phyloP scores from a whole-genome alignment of 2,329 filamentous ascomycete genomes.

The Fonsecaea multimorphosa region DNA sequence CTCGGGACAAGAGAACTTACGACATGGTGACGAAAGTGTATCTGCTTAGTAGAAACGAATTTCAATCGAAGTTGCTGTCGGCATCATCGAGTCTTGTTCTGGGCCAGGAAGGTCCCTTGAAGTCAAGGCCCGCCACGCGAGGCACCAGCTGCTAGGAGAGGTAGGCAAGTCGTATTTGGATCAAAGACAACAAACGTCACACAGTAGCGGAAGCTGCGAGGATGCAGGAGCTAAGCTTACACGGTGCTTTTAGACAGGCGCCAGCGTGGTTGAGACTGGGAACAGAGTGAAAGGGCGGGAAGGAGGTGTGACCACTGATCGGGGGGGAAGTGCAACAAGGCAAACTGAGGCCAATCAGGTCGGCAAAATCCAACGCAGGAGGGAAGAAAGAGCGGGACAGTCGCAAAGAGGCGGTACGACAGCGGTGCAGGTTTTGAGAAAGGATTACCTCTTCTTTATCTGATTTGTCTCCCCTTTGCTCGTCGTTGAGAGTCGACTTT shows the following conservation, averaged over 20 bases:
- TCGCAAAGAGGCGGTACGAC: slow-evolving; percentile 27
- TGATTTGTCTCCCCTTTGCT: not conserved
- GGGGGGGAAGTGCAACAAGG: slow-evolving; percentile 23
- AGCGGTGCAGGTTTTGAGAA: slow-evolving; percentile 18
- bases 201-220: slow-evolving; percentile 24
- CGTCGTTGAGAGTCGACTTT: slow-evolving; percentile 4
- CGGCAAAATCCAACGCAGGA: slow-evolving; percentile 9
- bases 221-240: slow-evolving; percentile 13
- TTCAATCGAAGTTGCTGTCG: slow-evolving; percentile 31
- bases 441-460: not conserved
- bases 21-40: slow-evolving; percentile 35
- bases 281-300: slow-evolving; percentile 26
- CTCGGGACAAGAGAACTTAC: slow-evolving; percentile 32
- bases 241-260: slow-evolving; percentile 19
- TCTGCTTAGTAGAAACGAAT: slow-evolving; percentile 31
- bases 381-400: slow-evolving; percentile 16
- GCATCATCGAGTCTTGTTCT: slow-evolving; percentile 32
- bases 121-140: slow-evolving; percentile 29
- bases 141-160: slow-evolving; percentile 20
- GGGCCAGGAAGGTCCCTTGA: slow-evolving; percentile 28
- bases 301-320: slow-evolving; percentile 28
- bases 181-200: slow-evolving; percentile 25
- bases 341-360: slow-evolving; percentile 29
- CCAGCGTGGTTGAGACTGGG: slow-evolving; percentile 22
- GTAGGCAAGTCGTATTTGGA: slow-evolving; percentile 24